Evolutionary conservation across 495 filamentous ascomycete genomes (phyloP), one percentile per base, ranked within the genome.

Genomic region (Aspergillus wentii): DNA sequence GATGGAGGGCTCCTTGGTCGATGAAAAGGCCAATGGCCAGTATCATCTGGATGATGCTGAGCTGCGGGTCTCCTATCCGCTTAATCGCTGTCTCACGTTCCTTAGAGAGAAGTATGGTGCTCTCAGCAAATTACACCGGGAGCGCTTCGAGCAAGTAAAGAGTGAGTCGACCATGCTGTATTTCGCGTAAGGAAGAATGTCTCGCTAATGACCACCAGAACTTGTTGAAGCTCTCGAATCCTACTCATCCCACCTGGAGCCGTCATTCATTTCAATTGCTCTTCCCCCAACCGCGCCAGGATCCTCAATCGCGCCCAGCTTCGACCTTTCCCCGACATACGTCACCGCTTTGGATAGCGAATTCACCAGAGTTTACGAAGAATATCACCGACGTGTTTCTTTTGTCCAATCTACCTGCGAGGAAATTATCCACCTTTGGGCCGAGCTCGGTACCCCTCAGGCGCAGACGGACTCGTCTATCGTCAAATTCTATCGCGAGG

Each of bases 401-500:
- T 78, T 74, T 3, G 88, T 96, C n/a, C 77, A 84, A 55, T 60
- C 77, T 8, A 60, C 88, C 0, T 76, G 78, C 3, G 86, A 94
- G 44, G 82, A 94, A 32, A 88, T 95, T 35, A 89, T 99, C 54
- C 84, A 84, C 49, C 74, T 97, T 2, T 99, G 92, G 88, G 87
- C 87, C 1, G 92, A 99, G 54, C 75, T 99, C 14, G 92, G 94
- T 17, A 91, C 82, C 7, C 87, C 92, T 2, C 87, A 91, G 56
- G 86, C 83, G 11, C 91, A 97, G 54, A 91, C 87, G n/a, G 92
- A 97, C 52, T 72, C 68, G 29, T 71, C 71, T 14, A 90, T 99
- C 41, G 80, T 99, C 31, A 85, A 95, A 52, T 80, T 80, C 50
- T 91, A 92, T 48, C 83, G 85, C 41, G 84, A 95, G 32, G 74